phyloP scores from a whole-genome alignment of 106 monocot genomes.

The Chionographis japonica region DNA sequence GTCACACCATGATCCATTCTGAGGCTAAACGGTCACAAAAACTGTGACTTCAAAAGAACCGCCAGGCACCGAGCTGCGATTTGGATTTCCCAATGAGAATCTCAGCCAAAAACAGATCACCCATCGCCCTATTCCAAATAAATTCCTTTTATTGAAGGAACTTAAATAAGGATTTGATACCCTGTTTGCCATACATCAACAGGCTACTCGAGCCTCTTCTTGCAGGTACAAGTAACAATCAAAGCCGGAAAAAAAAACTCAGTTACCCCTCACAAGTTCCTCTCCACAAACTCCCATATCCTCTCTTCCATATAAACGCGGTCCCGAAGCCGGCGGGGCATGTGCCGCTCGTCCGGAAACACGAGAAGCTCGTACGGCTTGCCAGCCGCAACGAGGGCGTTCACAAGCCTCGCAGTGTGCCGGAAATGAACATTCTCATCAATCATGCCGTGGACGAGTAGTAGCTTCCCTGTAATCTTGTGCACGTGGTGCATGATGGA shows the following conservation, averaged over 20 bases:
- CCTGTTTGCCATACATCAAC: too few species aligned
- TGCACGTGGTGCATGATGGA: slow-evolving; percentile 80
- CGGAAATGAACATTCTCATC: slow-evolving; percentile 98
- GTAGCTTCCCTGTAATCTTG: slow-evolving; percentile 61
- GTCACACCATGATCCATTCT: too few species aligned
- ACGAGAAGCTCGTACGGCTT: slow-evolving; percentile 84
- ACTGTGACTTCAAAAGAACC: too few species aligned
- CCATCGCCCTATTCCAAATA: too few species aligned
- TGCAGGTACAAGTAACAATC: too few species aligned
- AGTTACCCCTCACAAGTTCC: slow-evolving; percentile 45
- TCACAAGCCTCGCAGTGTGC: slow-evolving; percentile 83
- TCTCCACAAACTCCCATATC: slow-evolving; percentile 88
- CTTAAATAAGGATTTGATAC: too few species aligned
- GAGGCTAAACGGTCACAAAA: too few species aligned
- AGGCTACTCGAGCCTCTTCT: too few species aligned
- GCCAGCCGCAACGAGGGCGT: slow-evolving; percentile 64
- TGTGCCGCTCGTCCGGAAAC: slow-evolving; percentile 93
- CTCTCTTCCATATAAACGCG: slow-evolving; percentile 96
- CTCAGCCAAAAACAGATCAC: too few species aligned
- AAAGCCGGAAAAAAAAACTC: not conserved
- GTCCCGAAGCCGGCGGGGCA: slow-evolving; percentile 74
- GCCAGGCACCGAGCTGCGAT: too few species aligned
- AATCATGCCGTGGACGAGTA: slow-evolving; percentile 89
- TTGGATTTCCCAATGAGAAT: too few species aligned
- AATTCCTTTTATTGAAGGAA: too few species aligned